Conservation (phyloP, 164 flowering plant species). For the Pachysandra terminalis region DNA sequence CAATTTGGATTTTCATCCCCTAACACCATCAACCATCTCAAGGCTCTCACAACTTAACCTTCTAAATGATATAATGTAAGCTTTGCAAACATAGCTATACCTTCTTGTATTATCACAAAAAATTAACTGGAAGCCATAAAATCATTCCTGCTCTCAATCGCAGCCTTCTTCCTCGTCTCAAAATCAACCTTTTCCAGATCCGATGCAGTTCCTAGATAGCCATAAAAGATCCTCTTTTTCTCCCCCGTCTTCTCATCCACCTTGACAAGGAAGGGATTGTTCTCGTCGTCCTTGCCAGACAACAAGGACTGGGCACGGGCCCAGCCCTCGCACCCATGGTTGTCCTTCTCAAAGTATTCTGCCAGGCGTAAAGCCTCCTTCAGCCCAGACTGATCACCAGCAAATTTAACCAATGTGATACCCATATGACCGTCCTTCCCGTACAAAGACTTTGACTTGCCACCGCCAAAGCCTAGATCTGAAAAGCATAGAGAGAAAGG, state of each 20-base stretch:
- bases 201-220: slow-evolving; percentile 67
- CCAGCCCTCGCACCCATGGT: slow-evolving; percentile 81
- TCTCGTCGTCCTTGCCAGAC: slow-evolving; percentile 68
- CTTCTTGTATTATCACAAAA: background rate
- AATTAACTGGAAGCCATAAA: slow-evolving; percentile 5
- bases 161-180: slow-evolving; percentile 72
- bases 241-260: slow-evolving; percentile 67
- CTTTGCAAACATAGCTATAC: background rate
- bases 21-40: background rate
- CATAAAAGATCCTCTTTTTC: slow-evolving; percentile 71
- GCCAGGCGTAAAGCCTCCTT: slow-evolving; percentile 68
- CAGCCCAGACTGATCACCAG: slow-evolving; percentile 59
- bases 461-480: slow-evolving; percentile 82
- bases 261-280: slow-evolving; percentile 68
- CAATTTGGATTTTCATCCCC: background rate
- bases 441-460: slow-evolving; percentile 85
- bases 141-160: slow-evolving; percentile 65
- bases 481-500: slow-evolving; percentile 21
- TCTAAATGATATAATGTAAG: background rate
- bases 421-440: slow-evolving; percentile 89
- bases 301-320: slow-evolving; percentile 41
- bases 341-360: slow-evolving; percentile 77
- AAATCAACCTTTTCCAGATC: slow-evolving; percentile 80
- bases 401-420: slow-evolving; percentile 67
- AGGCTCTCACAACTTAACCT: background rate